Evolutionary conservation across 2,329 filamentous ascomycete genomes (phyloP).

Genomic region (Fusarium sp.): DNA sequence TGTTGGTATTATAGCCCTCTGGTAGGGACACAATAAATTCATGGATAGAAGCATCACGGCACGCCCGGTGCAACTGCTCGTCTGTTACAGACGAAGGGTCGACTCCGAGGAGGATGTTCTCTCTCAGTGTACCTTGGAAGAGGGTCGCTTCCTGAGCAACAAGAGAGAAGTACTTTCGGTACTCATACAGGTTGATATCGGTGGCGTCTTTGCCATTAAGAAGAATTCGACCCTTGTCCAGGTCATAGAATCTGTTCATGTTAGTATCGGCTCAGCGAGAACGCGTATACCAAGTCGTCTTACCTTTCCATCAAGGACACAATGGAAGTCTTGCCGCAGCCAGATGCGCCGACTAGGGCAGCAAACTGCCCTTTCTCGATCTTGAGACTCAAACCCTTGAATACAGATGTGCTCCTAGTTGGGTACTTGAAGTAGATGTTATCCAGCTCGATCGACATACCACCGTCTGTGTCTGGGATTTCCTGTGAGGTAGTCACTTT

Average conservation of each 20-base stretch:
- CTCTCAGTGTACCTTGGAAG: conserved; percentile 76
- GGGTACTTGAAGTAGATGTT: conserved; percentile 73
- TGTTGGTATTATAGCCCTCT: conserved; percentile 75
- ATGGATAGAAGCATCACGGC: conserved; percentile 75
- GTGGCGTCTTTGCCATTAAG: conserved; percentile 73
- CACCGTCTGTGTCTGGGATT: conserved; percentile 62
- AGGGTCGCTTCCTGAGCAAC: conserved; percentile 82
- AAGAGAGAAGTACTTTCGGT: conserved; percentile 75
- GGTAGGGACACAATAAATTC: conserved; percentile 78
- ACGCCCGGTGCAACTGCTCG: conserved; percentile 65
- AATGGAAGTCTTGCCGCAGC: conserved; percentile 80
- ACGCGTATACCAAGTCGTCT: neutral
- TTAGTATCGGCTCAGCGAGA: conserved; percentile 8
- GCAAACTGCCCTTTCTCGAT: conserved; percentile 78
- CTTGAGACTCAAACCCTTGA: conserved; percentile 71
- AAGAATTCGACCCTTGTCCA: conserved; percentile 72
- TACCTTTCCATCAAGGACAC: conserved; percentile 71
- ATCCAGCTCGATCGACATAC: conserved; percentile 68
- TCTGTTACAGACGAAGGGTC: conserved; percentile 65
- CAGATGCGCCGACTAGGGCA: conserved; percentile 77
- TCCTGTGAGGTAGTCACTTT: conserved; percentile 48
- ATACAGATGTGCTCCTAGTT: conserved; percentile 68
- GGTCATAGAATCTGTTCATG: conserved; percentile 74
- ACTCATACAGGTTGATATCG: conserved; percentile 69
- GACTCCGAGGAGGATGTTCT: conserved; percentile 78